Evolutionary conservation across 345 rosid genomes (phyloP).

Genomic region (Mallotus nudiflorus): DNA sequence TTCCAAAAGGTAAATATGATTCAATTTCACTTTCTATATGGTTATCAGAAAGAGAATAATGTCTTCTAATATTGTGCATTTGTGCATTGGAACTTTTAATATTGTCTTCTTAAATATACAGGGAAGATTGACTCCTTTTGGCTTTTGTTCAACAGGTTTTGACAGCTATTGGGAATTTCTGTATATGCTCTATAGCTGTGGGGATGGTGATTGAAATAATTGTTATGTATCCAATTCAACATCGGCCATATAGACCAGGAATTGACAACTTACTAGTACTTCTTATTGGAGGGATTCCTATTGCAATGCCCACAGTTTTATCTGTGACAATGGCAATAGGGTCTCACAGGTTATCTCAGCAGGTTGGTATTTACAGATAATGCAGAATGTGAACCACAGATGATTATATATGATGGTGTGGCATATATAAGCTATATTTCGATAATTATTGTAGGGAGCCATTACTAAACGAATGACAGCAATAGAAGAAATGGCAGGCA

Average conservation of each 20-base stretch:
- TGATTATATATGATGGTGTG: constrained; percentile 1
- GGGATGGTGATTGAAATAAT: constrained; percentile 81
- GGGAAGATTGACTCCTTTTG: background rate
- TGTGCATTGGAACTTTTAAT: background rate
- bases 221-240: constrained; percentile 88
- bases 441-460: constrained; percentile 48
- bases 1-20: constrained; percentile 58
- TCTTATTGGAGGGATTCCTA: constrained; percentile 69
- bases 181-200: constrained; percentile 80
- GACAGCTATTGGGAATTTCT: constrained; percentile 89
- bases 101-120: background rate
- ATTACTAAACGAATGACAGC: constrained; percentile 78
- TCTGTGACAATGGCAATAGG: constrained; percentile 78
- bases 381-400: background rate
- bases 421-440: background rate
- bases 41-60: background rate
- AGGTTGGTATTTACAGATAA: constrained; percentile 36
- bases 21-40: background rate
- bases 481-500: constrained; percentile 76
- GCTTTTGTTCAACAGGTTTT: constrained; percentile 48
- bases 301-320: constrained; percentile 72
- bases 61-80: too few species aligned
- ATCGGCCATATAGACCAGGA: constrained; percentile 76
- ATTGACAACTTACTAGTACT: constrained; percentile 76
- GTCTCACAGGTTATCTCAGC: constrained; percentile 60